Base-by-base conservation (phyloP, 352 stramenopile genomes). In the Pythium brassicae region DNA sequence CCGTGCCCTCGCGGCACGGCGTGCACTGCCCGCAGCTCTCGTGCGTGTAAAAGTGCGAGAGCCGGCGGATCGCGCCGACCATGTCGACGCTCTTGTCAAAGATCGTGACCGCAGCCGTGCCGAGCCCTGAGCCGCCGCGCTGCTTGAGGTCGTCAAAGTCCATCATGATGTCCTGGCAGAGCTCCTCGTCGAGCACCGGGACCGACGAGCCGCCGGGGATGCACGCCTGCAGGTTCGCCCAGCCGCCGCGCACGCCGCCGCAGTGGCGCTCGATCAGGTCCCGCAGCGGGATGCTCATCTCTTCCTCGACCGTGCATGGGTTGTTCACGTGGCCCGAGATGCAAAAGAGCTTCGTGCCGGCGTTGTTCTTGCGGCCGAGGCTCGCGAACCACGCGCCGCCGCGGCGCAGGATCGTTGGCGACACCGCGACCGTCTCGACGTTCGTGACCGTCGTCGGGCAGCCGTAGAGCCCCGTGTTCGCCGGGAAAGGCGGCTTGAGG, bases 251-350 rank as follows among this genome's bases (percentile, higher is more conserved):
- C 61, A 99, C 98, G 44, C 97, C 97, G 54, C 97, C 97, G 60
- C 96, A 99, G 74, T 99, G 97, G 63, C 97, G 97, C 59, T 99
- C 97, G 67, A 99, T 98, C 26, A 99, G 74, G 40, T 99, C 97
- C 35, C 90, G 86, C 42, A 99, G 80, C 44, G 97, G 90, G 61
- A 99, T 99, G 45, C 86, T 97, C 97, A 99, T 99, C 74, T 97
- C 91, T 68, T 99, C 97, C 69, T 99, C 97, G 15, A 99, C 97
- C 53, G 97, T 97, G 59, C 95, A 98, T 47, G 96, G 97, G 75
- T 99, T 99, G 82, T 99, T 99, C 23, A 99, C 97, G 75, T 99
- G 97, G 35, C 97, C 97, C n/a, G 94, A 99, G 70, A 99, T 99
- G 60, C 88, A 98, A 71, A 99, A 99, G 1, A 99, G 86, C 80